Percentiles rank a stretch among this genome's conserved stretches.
These are phyloP conservation scores for Ilex asprella DNA, from an alignment of 257 asterid genomes.

Conservation along the genomic window DNA sequence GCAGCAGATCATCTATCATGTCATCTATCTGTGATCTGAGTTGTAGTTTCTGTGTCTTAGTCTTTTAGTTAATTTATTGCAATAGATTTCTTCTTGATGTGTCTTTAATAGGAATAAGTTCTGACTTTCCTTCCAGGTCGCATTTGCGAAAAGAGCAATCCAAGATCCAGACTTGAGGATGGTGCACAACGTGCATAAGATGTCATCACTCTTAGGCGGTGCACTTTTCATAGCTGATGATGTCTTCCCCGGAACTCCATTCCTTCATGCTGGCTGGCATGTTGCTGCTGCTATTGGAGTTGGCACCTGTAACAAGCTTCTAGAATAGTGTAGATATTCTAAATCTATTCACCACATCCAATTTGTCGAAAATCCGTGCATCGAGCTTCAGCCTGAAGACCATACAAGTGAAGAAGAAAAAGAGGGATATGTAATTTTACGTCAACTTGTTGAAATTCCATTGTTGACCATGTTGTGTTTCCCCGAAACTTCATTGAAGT, in stretches of 20 bases:
- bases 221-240: constrained; percentile 81
- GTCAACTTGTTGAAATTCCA: not conserved
- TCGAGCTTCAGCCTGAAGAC: not conserved
- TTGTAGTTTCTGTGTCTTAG: too few species aligned
- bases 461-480: not conserved
- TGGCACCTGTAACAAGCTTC: constrained; percentile 73
- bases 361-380: constrained; percentile 51
- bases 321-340: constrained; percentile 29
- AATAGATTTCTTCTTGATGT: too few species aligned
- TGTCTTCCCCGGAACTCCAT: constrained; percentile 63
- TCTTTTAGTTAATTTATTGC: too few species aligned
- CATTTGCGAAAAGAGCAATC: constrained; percentile 80
- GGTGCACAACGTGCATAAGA: constrained; percentile 69
- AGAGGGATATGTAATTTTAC: constrained; percentile 1
- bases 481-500: too few species aligned
- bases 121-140: constrained; percentile 39
- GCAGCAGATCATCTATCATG: too few species aligned
- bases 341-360: constrained; percentile 5
- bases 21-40: too few species aligned
- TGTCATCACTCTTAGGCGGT: constrained; percentile 70
- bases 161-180: constrained; percentile 65
- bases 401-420: not conserved
- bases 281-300: constrained; percentile 92
- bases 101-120: not conserved
- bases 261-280: constrained; percentile 89